Evolutionary conservation across 1,284 basidiomycete species (phyloP).

Genomic region (Cryptococcus floricola): DNA sequence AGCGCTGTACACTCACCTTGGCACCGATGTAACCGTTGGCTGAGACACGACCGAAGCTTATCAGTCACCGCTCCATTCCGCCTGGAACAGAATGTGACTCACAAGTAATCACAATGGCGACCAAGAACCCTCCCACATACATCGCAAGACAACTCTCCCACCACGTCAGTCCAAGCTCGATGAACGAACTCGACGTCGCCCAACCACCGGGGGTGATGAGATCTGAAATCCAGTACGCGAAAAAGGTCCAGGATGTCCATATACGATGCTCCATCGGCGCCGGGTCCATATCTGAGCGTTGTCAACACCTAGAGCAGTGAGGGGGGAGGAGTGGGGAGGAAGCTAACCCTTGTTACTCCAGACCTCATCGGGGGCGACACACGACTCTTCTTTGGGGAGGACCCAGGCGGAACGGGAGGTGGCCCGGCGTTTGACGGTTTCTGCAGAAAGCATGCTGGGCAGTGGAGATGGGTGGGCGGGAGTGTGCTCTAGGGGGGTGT

Average conservation of each 20-base stretch:
- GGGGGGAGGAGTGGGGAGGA: neutral
- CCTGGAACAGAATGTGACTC: neutral
- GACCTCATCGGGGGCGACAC: slow-evolving; percentile 36
- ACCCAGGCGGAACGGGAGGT: slow-evolving; percentile 23
- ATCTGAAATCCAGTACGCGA: slow-evolving; percentile 41
- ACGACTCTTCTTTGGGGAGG: slow-evolving; percentile 39
- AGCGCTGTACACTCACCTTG: slow-evolving; percentile 47
- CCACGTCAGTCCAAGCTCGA: slow-evolving; percentile 39
- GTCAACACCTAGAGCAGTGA: neutral
- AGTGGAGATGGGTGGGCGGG: neutral
- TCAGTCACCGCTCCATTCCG: neutral
- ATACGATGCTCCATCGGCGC: slow-evolving; percentile 30
- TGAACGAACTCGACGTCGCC: slow-evolving; percentile 36
- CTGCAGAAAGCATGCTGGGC: neutral
- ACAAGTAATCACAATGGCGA: slow-evolving; percentile 34
- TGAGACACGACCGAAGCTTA: slow-evolving; percentile 1
- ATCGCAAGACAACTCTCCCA: slow-evolving; percentile 39
- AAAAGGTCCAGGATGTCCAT: slow-evolving; percentile 41
- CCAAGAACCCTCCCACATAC: slow-evolving; percentile 28
- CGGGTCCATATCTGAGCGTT: slow-evolving; percentile 37
- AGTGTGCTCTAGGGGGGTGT: neutral
- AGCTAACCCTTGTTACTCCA: slow-evolving; percentile 41
- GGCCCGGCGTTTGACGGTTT: slow-evolving; percentile 9
- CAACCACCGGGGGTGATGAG: slow-evolving; percentile 40
- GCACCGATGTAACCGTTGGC: slow-evolving; percentile 68